Conservation (phyloP, 768 basidiomycete species). For the Hericium coralloides region DNA sequence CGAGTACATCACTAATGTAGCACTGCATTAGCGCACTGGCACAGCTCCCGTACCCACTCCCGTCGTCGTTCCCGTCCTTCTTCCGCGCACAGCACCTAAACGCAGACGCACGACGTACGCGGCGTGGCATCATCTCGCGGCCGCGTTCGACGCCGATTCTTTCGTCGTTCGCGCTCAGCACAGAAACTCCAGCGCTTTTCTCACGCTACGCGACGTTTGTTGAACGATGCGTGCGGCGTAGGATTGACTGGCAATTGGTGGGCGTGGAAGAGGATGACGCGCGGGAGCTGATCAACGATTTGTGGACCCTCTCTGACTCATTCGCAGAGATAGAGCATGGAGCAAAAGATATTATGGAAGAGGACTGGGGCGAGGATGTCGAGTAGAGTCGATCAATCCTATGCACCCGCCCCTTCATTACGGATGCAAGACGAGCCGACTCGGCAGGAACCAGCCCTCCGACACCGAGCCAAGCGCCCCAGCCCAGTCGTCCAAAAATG, state of each 20-base stretch:
- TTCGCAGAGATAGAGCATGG: constrained; percentile 2
- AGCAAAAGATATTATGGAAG: not conserved
- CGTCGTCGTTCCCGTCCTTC: constrained; percentile 49
- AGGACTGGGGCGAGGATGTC: not conserved
- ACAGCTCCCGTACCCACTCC: constrained; percentile 47
- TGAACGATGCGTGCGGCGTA: constrained; percentile 27
- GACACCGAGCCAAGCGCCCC: too few relatives aligned
- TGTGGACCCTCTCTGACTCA: constrained; percentile 12
- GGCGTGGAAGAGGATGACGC: constrained; percentile 10
- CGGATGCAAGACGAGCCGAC: too few relatives aligned
- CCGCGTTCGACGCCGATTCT: constrained; percentile 5
- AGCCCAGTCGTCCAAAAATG: too few relatives aligned
- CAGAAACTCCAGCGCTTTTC: constrained; percentile 32
- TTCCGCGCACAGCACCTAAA: constrained; percentile 19
- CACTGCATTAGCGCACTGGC: constrained; percentile 27
- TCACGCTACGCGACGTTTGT: constrained; percentile 43
- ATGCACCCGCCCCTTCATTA: too few relatives aligned
- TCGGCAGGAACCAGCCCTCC: too few relatives aligned
- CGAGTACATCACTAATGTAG: not conserved
- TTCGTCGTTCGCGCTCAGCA: constrained; percentile 32
- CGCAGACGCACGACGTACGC: constrained; percentile 4
- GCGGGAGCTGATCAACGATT: constrained; percentile 5
- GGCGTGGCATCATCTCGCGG: constrained; percentile 3
- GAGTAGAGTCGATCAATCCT: too few relatives aligned
- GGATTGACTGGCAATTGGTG: constrained; percentile 6